Conservation (phyloP, 116 monocot genomes). For the Posidonia oceanica region DNA sequence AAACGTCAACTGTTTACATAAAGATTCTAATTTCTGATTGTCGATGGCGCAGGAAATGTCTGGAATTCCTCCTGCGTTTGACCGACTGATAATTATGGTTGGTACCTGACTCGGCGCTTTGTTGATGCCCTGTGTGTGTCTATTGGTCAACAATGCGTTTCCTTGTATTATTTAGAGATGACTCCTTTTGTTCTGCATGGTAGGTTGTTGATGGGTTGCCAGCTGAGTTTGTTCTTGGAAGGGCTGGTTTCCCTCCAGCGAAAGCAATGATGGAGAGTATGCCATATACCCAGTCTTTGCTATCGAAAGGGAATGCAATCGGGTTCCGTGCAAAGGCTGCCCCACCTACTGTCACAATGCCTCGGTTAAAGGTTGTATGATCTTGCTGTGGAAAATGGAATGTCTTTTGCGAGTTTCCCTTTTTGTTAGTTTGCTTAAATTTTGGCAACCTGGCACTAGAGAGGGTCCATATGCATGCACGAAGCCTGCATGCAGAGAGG, state of each 20-base stretch:
- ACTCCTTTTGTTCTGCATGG: slow-evolving; percentile 2
- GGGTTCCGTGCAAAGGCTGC: slow-evolving; percentile 96
- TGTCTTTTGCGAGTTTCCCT: not conserved
- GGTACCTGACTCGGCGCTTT: not conserved
- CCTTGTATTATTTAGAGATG: not conserved
- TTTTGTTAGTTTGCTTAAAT: not conserved
- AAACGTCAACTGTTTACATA: not conserved
- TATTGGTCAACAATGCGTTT: not conserved
- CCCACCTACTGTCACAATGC: slow-evolving; percentile 98
- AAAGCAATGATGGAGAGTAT: slow-evolving; percentile 55
- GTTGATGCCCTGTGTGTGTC: not conserved
- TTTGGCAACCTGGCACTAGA: no score
- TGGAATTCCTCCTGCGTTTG: slow-evolving; percentile 53
- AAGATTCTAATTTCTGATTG: not conserved
- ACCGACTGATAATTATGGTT: slow-evolving; percentile 79
- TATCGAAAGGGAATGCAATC: slow-evolving; percentile 46
- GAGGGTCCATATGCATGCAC: no score
- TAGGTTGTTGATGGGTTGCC: slow-evolving; percentile 98
- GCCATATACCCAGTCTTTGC: slow-evolving; percentile 78
- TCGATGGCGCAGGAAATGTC: slow-evolving; percentile 50
- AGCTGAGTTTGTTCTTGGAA: slow-evolving; percentile 89
- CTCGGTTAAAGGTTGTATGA: slow-evolving; percentile 64
- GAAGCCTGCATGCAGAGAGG: no score
- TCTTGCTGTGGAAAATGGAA: not conserved
- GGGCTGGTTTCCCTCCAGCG: slow-evolving; percentile 36